Conservation (phyloP, 108 stramenopile genomes). For the Bacterosira constricta region DNA sequence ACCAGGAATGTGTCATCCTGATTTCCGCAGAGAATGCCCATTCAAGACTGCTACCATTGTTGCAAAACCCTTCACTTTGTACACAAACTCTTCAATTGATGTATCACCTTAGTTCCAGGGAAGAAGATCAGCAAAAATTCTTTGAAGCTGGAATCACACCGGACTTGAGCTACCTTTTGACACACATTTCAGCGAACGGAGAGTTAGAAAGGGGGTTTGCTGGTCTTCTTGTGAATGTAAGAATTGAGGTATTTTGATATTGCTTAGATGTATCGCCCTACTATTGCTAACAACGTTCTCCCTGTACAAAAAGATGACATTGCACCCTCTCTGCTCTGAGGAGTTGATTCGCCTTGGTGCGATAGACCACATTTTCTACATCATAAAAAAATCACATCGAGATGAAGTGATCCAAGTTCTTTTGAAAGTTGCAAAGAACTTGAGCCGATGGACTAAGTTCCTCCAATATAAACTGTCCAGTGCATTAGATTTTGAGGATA, state of each 20-base stretch:
- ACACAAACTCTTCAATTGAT: conserved; percentile 1
- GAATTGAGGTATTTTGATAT: background rate
- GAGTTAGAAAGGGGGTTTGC: conserved; percentile 13
- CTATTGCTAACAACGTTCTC: background rate
- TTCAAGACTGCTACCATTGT: background rate
- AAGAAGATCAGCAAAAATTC: conserved; percentile 25
- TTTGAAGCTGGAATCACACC: conserved; percentile 18
- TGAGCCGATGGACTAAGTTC: conserved; percentile 20
- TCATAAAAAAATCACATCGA: conserved; percentile 9
- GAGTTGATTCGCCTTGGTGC: background rate
- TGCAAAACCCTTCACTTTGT: conserved; percentile 8
- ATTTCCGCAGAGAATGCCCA: conserved; percentile 25
- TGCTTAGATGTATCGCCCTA: background rate
- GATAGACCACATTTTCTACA: background rate
- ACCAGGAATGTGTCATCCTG: conserved; percentile 5
- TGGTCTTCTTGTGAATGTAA: conserved; percentile 36
- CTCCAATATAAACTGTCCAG: conserved; percentile 30
- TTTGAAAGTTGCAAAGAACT: conserved; percentile 30
- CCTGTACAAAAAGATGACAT: conserved; percentile 11
- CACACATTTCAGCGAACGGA: background rate
- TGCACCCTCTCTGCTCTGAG: conserved; percentile 33
- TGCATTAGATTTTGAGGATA: background rate
- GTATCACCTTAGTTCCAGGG: conserved; percentile 26
- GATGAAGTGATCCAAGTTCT: conserved; percentile 12
- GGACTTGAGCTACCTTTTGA: conserved; percentile 9